These are phyloP conservation scores for Camellia lanceoleosa DNA, from an alignment of 148 eudicot species.

Conservation along the genomic window DNA sequence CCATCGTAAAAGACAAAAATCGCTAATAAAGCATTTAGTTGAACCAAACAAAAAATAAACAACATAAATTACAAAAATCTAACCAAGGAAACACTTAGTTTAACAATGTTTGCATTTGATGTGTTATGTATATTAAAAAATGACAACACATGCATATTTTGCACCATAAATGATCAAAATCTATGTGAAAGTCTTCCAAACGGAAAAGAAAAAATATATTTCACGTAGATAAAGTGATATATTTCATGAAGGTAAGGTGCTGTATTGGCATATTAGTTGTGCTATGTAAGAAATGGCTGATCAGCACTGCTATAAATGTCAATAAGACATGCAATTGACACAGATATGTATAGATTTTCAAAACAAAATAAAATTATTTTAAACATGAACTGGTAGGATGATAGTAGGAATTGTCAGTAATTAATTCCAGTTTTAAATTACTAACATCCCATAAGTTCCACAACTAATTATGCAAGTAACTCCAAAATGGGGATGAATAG, in stretches of 20 bases:
- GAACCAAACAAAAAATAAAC: too few species aligned
- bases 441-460: too few species aligned
- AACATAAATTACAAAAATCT: too few species aligned
- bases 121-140: too few species aligned
- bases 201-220: not conserved
- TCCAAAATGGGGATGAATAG: constrained; percentile 63
- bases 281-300: not conserved
- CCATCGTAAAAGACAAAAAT: too few species aligned
- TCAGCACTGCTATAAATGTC: not conserved
- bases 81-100: too few species aligned
- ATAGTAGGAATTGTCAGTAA: too few species aligned
- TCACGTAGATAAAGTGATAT: too few species aligned
- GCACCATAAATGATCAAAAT: constrained; percentile 8
- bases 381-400: not conserved
- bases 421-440: too few species aligned
- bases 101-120: too few species aligned
- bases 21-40: too few species aligned
- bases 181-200: not conserved
- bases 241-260: not conserved
- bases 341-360: not conserved
- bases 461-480: not conserved
- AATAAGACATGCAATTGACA: not conserved
- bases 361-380: not conserved
- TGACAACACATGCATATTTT: not conserved
- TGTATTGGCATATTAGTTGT: not conserved